A percentile compares a stretch with the other conserved stretches of the same genome.
Evolutionary conservation across 331 rosid species (phyloP).

Genomic region (Phaseolus coccineus): DNA sequence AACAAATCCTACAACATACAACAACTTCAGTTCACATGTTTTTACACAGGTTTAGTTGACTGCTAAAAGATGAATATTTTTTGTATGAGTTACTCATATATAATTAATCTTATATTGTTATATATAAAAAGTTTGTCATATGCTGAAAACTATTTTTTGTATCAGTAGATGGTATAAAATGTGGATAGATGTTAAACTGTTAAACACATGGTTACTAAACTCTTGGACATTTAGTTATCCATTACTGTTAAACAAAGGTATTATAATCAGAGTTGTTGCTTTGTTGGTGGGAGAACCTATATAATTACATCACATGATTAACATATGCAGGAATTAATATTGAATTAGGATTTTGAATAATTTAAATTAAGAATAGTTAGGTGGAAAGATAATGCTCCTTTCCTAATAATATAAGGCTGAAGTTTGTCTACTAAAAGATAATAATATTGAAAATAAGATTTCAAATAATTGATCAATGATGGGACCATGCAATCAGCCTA

Average conservation of each 20-base stretch:
- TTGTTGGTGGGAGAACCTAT: background rate
- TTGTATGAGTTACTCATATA: background rate
- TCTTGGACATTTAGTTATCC: background rate
- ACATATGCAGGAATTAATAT: slow-evolving; percentile 7
- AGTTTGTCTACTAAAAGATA: background rate
- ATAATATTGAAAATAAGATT: slow-evolving; percentile 4
- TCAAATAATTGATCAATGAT: slow-evolving; percentile 29
- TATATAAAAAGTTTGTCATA: too few species aligned
- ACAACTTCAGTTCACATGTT: background rate
- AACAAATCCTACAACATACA: slow-evolving; percentile 69
- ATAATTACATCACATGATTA: background rate
- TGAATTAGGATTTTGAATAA: background rate
- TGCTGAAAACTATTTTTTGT: too few species aligned
- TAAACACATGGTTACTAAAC: background rate
- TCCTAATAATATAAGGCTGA: background rate
- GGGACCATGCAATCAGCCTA: slow-evolving; percentile 33
- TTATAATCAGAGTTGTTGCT: background rate
- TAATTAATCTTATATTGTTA: too few species aligned
- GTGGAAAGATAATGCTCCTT: slow-evolving; percentile 27
- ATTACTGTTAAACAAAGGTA: slow-evolving; percentile 21
- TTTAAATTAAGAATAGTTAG: background rate
- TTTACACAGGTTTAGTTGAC: background rate
- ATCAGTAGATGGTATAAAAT: too few species aligned
- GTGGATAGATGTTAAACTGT: background rate
- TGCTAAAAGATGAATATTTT: background rate